These are phyloP conservation scores for Plasmodium knowlesi DNA, from an alignment of 169 alveolate genomes.

Conservation along the genomic window DNA sequence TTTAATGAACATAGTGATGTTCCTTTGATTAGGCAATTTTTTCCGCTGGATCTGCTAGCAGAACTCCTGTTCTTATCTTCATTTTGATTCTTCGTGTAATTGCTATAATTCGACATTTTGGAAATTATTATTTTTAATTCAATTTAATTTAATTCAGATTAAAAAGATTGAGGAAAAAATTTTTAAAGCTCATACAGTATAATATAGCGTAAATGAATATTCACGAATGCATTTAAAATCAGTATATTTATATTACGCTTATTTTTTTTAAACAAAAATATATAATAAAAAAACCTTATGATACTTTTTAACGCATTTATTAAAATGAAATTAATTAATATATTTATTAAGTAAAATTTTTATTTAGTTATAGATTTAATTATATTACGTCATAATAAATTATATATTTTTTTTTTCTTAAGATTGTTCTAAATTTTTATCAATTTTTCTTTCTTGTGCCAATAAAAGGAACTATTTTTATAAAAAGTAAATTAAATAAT, in stretches of 20 bases:
- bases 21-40: background rate
- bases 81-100: background rate
- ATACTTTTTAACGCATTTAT: background rate
- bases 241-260: background rate
- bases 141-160: background rate
- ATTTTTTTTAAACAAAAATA: background rate
- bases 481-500: background rate
- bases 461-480: background rate
- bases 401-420: background rate
- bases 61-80: background rate
- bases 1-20: background rate
- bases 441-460: background rate
- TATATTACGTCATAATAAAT: background rate
- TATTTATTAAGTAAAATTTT: background rate
- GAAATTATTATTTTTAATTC: background rate
- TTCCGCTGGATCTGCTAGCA: background rate
- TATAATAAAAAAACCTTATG: background rate
- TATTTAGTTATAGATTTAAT: background rate
- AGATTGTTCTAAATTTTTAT: background rate
- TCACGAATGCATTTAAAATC: background rate
- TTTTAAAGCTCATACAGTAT: background rate
- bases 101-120: constrained; percentile 3
- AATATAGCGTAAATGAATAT: background rate
- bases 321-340: background rate
- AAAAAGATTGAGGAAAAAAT: background rate